Evolutionary conservation across 1,284 basidiomycete species (phyloP).

Genomic region (Coniferiporia weirii): DNA sequence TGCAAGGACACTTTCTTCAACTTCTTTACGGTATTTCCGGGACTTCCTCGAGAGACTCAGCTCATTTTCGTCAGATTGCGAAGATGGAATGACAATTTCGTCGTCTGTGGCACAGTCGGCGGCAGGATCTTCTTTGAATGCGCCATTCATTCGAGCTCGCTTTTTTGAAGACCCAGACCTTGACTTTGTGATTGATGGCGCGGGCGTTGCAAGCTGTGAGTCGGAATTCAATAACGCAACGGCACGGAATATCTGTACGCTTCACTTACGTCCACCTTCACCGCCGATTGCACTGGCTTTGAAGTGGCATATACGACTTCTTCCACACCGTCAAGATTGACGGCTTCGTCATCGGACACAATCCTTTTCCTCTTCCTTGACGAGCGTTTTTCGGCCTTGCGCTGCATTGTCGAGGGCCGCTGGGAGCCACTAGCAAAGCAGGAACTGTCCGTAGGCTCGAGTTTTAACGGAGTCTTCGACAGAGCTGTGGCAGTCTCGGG

Average conservation of each 20-base stretch:
- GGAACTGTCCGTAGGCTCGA: background rate
- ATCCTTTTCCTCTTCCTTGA: constrained; percentile 8
- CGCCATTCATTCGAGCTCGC: background rate
- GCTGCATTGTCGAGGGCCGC: background rate
- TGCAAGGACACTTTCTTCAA: constrained; percentile 35
- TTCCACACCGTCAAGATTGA: constrained; percentile 2
- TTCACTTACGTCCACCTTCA: constrained; percentile 2
- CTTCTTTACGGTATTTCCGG: constrained; percentile 26
- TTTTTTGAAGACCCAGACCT: background rate
- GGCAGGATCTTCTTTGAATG: background rate
- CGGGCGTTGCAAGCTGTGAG: constrained; percentile 1
- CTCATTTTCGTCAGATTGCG: constrained; percentile 62
- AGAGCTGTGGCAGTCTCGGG: background rate
- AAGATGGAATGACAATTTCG: constrained; percentile 44
- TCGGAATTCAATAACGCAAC: background rate
- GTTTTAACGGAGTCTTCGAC: background rate
- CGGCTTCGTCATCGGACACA: constrained; percentile 1
- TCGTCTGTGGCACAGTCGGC: background rate
- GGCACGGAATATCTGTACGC: background rate
- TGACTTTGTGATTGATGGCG: background rate
- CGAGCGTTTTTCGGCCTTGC: background rate
- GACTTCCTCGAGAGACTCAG: constrained; percentile 31
- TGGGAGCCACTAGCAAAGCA: background rate
- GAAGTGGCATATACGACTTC: constrained; percentile 7
- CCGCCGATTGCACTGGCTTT: background rate